phyloP scores from a whole-genome alignment of 2,329 filamentous ascomycete genomes.

The Chrysosphaeria jannelii region DNA sequence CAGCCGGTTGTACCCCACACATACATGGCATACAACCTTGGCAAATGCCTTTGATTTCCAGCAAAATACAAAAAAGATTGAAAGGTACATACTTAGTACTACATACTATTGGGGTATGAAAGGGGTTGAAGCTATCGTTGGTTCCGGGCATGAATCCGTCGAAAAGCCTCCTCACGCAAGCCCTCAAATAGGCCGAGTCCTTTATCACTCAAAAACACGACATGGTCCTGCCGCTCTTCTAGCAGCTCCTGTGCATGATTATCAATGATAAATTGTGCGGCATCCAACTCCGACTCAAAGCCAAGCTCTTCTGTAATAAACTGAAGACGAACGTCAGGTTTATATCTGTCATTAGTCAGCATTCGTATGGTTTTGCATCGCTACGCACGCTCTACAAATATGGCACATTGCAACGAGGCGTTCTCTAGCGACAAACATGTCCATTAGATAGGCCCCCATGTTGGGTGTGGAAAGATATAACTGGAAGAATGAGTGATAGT shows the following conservation, averaged over 20 bases:
- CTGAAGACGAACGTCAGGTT: slow-evolving; percentile 61
- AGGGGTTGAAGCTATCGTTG: too few species aligned
- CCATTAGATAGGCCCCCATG: slow-evolving; percentile 95
- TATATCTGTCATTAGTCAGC: slow-evolving; percentile 32
- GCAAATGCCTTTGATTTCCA: too few species aligned
- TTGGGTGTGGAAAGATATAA: slow-evolving; percentile 82
- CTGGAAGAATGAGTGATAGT: slow-evolving; percentile 95
- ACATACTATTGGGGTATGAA: too few species aligned
- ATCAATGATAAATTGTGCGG: slow-evolving; percentile 69
- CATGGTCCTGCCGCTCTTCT: slow-evolving; percentile 43
- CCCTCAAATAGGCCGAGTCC: slow-evolving; percentile 43
- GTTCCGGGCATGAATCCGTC: slow-evolving; percentile 75
- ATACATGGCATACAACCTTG: too few species aligned
- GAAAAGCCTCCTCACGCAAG: slow-evolving; percentile 44
- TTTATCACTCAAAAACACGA: slow-evolving; percentile 45
- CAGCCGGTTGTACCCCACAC: too few species aligned
- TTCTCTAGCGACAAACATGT: slow-evolving; percentile 93
- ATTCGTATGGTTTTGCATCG: neutral
- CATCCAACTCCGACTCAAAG: slow-evolving; percentile 77
- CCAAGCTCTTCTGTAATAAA: slow-evolving; percentile 90
- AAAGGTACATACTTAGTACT: too few species aligned
- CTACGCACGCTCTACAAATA: slow-evolving; percentile 73
- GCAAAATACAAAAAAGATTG: too few species aligned
- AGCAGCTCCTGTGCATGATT: slow-evolving; percentile 47
- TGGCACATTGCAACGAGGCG: slow-evolving; percentile 68